phyloP scores from a whole-genome alignment of 179 eudicot species.

The Actinidia chinensis region DNA sequence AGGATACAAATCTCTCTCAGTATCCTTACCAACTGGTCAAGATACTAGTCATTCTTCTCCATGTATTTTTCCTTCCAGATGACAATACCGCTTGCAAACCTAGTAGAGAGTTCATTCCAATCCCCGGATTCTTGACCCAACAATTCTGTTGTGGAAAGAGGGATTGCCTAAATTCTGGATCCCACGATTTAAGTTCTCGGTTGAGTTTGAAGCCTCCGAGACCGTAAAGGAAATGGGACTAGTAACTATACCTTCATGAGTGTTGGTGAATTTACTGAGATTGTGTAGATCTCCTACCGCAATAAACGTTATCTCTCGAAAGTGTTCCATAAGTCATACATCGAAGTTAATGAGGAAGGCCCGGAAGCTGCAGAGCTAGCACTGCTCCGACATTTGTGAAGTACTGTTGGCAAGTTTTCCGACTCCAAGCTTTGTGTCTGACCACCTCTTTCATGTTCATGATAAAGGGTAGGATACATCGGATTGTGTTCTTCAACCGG shows the following conservation, averaged over 20 bases:
- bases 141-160: constrained; percentile 6
- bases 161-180: constrained; percentile 12
- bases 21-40: constrained; percentile 14
- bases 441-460: constrained; percentile 29
- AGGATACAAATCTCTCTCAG: constrained; percentile 14
- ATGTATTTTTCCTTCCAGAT: constrained; percentile 22
- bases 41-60: constrained; percentile 14
- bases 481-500: constrained; percentile 18
- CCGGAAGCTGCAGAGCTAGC: constrained; percentile 30
- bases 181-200: constrained; percentile 24
- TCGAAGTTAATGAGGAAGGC: constrained; percentile 23
- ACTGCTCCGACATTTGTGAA: not conserved
- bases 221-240: constrained; percentile 15
- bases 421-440: constrained; percentile 20
- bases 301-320: not conserved
- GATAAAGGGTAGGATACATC: constrained; percentile 15
- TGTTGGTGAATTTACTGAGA: not conserved
- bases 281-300: too few species aligned
- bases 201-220: constrained; percentile 20
- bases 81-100: constrained; percentile 4
- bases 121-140: constrained; percentile 22
- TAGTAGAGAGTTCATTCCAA: constrained; percentile 7
- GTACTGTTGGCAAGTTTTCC: not conserved
- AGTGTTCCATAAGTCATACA: constrained; percentile 16
- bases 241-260: not conserved